A percentile compares a stretch with the other conserved stretches of the same genome.
Conservation (phyloP, 306 rosid genomes). For the Inga laurina region DNA sequence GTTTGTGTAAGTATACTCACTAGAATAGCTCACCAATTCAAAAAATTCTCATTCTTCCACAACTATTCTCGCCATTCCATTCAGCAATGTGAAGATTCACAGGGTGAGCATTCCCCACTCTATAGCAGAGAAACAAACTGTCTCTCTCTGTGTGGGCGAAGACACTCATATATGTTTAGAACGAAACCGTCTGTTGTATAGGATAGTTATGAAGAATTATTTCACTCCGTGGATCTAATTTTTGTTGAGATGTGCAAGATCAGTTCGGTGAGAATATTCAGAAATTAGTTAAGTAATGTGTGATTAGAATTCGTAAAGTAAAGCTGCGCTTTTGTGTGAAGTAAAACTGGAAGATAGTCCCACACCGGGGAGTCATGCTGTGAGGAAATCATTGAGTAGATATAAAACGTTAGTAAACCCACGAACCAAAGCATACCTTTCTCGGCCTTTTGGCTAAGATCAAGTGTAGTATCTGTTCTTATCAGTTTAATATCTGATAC, state of each 20-base stretch:
- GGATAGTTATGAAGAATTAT: too few relatives aligned
- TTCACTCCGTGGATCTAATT: neutral
- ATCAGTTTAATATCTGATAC: conserved; percentile 4
- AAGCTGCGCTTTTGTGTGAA: too few relatives aligned
- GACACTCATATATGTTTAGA: neutral
- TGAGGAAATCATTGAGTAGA: neutral
- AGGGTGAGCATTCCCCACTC: neutral
- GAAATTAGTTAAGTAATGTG: too few relatives aligned
- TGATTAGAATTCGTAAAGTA: too few relatives aligned
- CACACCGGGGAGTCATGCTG: neutral
- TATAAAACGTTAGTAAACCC: neutral
- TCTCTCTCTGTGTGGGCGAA: neutral
- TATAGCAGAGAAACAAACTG: neutral
- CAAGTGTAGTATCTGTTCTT: conserved; percentile 8
- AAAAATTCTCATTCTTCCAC: neutral
- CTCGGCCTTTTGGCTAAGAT: conserved; percentile 8
- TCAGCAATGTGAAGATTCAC: neutral
- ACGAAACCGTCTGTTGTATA: too few relatives aligned
- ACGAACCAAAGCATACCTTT: neutral
- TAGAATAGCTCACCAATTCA: neutral
- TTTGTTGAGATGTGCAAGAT: neutral
- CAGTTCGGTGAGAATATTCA: neutral
- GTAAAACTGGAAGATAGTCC: neutral
- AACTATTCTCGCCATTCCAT: neutral
- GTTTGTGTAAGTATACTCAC: too few relatives aligned